A percentile compares a stretch with the other conserved stretches of the same genome.
Evolutionary conservation across 1,139 yeast species (phyloP).

Genomic region (Debaryomyces subglobosus): DNA sequence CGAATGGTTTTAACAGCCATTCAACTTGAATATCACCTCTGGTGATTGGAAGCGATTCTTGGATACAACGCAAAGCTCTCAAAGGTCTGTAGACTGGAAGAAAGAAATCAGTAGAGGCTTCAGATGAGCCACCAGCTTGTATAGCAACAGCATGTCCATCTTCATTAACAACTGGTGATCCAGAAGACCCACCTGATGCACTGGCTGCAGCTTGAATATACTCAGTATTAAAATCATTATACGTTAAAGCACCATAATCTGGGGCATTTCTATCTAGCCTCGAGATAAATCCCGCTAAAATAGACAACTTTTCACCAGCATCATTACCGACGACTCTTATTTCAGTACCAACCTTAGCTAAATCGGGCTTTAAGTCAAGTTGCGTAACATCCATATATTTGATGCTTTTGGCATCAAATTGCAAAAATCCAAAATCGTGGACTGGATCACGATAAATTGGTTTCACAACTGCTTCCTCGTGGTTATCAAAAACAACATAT

Average conservation of each 20-base stretch:
- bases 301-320: conserved; percentile 91
- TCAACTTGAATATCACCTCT: conserved; percentile 88
- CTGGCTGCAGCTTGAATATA: conserved; percentile 96
- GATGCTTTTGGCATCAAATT: conserved; percentile 70
- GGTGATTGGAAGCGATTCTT: conserved; percentile 58
- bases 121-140: conserved; percentile 93
- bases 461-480: conserved; percentile 86
- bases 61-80: conserved; percentile 79
- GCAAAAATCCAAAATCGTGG: conserved; percentile 82
- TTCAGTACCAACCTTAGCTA: conserved; percentile 87
- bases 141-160: conserved; percentile 88
- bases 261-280: conserved; percentile 94
- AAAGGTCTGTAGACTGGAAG: conserved; percentile 82
- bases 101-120: conserved; percentile 91
- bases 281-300: conserved; percentile 86
- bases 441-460: conserved; percentile 86
- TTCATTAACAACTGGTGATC: conserved; percentile 90
- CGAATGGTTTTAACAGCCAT: conserved; percentile 85
- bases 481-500: conserved; percentile 89
- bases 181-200: conserved; percentile 95
- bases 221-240: conserved; percentile 93
- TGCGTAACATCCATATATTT: conserved; percentile 75
- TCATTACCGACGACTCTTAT: conserved; percentile 95
- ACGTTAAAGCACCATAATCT: conserved; percentile 86
- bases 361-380: conserved; percentile 72